Evolutionary conservation across 441 rosid species (phyloP).

Genomic region (Raphanus hybrid): DNA sequence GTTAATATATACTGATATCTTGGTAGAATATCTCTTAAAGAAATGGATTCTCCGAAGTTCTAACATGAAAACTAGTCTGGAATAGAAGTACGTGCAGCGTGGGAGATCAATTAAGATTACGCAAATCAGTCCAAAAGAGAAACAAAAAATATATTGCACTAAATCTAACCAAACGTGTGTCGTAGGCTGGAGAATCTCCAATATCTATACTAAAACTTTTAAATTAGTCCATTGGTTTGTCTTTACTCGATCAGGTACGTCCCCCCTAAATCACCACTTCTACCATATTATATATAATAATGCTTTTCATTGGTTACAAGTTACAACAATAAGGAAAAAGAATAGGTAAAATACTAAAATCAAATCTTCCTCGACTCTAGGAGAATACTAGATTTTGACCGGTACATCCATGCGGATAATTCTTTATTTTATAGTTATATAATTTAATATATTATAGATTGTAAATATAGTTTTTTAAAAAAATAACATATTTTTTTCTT

Average conservation of each 20-base stretch:
- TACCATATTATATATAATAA: constrained; percentile 13
- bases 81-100: constrained; percentile 33
- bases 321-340: neutral
- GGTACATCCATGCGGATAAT: too few species aligned
- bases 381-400: too few species aligned
- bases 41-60: constrained; percentile 3
- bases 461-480: too few species aligned
- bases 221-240: constrained; percentile 31
- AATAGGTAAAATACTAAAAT: constrained; percentile 16
- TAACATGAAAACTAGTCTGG: constrained; percentile 25
- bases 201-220: neutral
- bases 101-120: constrained; percentile 33
- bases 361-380: constrained; percentile 40
- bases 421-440: too few species aligned
- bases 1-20: constrained; percentile 12
- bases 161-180: constrained; percentile 41
- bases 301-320: constrained; percentile 9
- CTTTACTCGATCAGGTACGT: constrained; percentile 31
- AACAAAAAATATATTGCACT: constrained; percentile 24
- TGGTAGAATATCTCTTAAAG: constrained; percentile 11
- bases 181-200: constrained; percentile 38
- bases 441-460: too few species aligned
- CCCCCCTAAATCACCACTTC: constrained; percentile 14
- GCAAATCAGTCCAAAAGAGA: constrained; percentile 14
- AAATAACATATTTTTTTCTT: too few species aligned